phyloP scores from a whole-genome alignment of 1,139 yeast species.

The Debaryomyces robertsiae region DNA sequence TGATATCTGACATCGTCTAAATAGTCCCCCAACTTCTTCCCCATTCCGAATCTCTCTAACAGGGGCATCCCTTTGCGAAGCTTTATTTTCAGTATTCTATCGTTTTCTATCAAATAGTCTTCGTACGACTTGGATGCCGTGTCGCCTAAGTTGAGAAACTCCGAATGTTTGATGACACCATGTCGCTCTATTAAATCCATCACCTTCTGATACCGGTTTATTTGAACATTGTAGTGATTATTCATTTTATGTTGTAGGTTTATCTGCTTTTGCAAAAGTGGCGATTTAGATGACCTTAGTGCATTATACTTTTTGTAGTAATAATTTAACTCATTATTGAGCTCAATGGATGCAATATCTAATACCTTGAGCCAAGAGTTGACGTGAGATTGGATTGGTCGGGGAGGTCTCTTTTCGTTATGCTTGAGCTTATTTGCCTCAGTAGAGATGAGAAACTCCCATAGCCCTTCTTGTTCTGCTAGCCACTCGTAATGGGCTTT shows the following conservation, averaged over 20 bases:
- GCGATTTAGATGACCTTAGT: constrained; percentile 18
- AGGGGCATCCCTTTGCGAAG: constrained; percentile 25
- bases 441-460: constrained; percentile 35
- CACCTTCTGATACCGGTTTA: constrained; percentile 21
- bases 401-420: neutral
- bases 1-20: constrained; percentile 24
- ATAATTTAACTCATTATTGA: constrained; percentile 19
- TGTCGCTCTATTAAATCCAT: constrained; percentile 20
- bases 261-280: constrained; percentile 18
- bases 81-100: constrained; percentile 9
- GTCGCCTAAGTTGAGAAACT: constrained; percentile 26
- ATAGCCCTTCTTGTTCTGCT: constrained; percentile 34
- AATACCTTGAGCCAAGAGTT: constrained; percentile 30
- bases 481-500: constrained; percentile 29
- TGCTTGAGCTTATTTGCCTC: constrained; percentile 3
- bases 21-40: constrained; percentile 37
- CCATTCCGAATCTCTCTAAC: constrained; percentile 32
- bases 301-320: constrained; percentile 22
- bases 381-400: constrained; percentile 1
- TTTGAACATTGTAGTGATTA: constrained; percentile 24
- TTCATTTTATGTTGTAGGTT: constrained; percentile 29
- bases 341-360: constrained; percentile 20
- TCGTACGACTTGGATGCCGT: constrained; percentile 10
- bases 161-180: constrained; percentile 37
- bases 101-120: constrained; percentile 10